Evolutionary conservation across 805 yeast species (phyloP).

Genomic region (Kuraishia cidri): DNA sequence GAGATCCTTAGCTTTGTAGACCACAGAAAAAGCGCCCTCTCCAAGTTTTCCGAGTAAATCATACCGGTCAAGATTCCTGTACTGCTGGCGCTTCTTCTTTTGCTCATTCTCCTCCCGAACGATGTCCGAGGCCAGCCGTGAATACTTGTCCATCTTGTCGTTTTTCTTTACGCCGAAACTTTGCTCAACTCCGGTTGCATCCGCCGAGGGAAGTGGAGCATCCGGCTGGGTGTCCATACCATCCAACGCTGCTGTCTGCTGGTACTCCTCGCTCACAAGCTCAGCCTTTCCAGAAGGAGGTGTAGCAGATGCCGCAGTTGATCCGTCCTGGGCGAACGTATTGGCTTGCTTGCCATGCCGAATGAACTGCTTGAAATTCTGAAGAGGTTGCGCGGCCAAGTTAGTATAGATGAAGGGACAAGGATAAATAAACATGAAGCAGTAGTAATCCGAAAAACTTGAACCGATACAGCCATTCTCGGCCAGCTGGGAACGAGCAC

Average conservation of each 20-base stretch:
- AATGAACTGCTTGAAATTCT: slow-evolving; percentile 32
- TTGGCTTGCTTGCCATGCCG: slow-evolving; percentile 32
- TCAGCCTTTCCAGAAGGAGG: no score
- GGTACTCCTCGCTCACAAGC: not conserved
- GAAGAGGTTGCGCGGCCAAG: no score
- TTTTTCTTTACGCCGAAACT: slow-evolving; percentile 6
- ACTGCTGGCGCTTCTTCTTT: slow-evolving; percentile 10
- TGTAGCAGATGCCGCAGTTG: not conserved
- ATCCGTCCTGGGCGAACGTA: not conserved
- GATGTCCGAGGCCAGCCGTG: slow-evolving; percentile 19
- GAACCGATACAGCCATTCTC: no score
- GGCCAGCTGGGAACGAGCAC: no score
- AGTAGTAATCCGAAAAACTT: no score
- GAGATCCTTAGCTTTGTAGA: slow-evolving; percentile 36
- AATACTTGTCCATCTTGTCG: slow-evolving; percentile 16
- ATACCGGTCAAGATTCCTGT: slow-evolving; percentile 24
- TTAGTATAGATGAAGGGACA: slow-evolving; percentile 1
- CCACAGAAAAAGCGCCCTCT: slow-evolving; percentile 54
- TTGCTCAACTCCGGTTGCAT: not conserved
- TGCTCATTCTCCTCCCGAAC: slow-evolving; percentile 20
- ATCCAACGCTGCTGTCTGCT: not conserved
- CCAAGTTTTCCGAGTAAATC: slow-evolving; percentile 39
- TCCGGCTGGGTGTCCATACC: not conserved
- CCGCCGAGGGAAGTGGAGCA: no score
- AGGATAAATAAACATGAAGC: no score